Evolutionary conservation across 202 grass and related monocot genomes (phyloP), one percentile per base, ranked within the genome.

Genomic region (Hordeum pubiflorum): DNA sequence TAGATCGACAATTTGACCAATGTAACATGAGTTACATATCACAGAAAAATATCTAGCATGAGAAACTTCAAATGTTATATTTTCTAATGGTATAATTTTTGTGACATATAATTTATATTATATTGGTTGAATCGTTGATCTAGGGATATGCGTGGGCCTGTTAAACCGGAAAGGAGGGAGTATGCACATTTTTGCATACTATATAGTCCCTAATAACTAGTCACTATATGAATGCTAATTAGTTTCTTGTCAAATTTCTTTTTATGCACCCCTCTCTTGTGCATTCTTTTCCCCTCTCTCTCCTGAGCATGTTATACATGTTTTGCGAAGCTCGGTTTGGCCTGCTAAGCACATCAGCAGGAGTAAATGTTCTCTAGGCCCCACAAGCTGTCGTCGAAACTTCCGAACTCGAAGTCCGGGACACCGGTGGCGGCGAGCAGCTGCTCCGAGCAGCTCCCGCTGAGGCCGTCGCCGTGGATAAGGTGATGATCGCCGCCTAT

Each of bases 321-420:
- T 33, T 33, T 33, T 33, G 32, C 32, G 32, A 0, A 33, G 32
- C 32, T 33, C 32, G 32, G 32, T 33, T 33, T 33, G 32, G 32
- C 32, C 32, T 33, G 5, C 32, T 33, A 33, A 33, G 32, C 32
- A 5, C 32, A 33, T 33, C 32, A 33, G 5, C 32, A 33, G 69
- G 24, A 86, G 83, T 84, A 94, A 27, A 85, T 79, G 56, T 97
- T 88, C 33, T 97, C 94, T 15, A 91, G 74, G 76, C 85, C 88
- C 92, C 92, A 97, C 38, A 91, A 43, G 20, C 56, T 86, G 21
- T 91, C 88, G 23, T 65, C 84, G 13, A 91, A 82, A 10, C 74
- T 77, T 9, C 24, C 88, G 9, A 91, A 48, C 13, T 91, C 92
- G 0, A 91, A 89, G 32, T 91, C 91, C 29, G 86, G 85, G 22